phyloP scores from a whole-genome alignment of 306 rosid genomes.

The Inga laurina region DNA sequence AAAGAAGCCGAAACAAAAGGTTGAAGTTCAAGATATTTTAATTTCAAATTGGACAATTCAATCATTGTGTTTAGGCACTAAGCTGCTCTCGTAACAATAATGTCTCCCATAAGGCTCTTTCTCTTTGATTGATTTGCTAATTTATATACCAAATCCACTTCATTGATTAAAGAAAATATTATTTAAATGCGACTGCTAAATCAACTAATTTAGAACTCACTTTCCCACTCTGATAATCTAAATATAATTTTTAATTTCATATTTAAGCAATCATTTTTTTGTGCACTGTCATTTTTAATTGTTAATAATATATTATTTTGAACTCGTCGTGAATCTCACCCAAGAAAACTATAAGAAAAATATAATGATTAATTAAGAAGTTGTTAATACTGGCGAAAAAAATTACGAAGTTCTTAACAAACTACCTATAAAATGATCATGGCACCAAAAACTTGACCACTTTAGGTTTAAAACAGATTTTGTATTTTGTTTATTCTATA shows the following conservation, averaged over 20 bases:
- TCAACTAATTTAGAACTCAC: not conserved
- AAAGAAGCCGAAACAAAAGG: constrained; percentile 32
- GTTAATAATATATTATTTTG: not conserved
- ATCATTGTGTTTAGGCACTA: constrained; percentile 49
- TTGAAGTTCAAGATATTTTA: constrained; percentile 14
- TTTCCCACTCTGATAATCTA: not conserved
- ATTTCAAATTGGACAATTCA: constrained; percentile 26
- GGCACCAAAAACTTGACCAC: not conserved
- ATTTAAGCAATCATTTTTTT: not conserved
- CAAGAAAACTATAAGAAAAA: not conserved
- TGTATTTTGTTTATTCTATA: not conserved
- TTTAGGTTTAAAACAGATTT: not conserved
- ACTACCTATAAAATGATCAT: not conserved
- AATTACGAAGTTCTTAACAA: not conserved
- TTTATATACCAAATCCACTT: constrained; percentile 28
- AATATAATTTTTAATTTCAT: not conserved
- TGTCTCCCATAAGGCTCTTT: constrained; percentile 16
- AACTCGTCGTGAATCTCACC: not conserved
- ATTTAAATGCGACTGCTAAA: not conserved
- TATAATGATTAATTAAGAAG: not conserved
- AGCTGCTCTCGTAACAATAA: constrained; percentile 30
- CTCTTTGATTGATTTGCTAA: not conserved
- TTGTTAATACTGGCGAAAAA: too few relatives aligned
- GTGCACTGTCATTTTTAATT: not conserved
- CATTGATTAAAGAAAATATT: constrained; percentile 23